Percentiles rank a stretch among this genome's conserved stretches.
Evolutionary conservation across 768 basidiomycete species (phyloP).

Genomic region (Suillus alpinus): DNA sequence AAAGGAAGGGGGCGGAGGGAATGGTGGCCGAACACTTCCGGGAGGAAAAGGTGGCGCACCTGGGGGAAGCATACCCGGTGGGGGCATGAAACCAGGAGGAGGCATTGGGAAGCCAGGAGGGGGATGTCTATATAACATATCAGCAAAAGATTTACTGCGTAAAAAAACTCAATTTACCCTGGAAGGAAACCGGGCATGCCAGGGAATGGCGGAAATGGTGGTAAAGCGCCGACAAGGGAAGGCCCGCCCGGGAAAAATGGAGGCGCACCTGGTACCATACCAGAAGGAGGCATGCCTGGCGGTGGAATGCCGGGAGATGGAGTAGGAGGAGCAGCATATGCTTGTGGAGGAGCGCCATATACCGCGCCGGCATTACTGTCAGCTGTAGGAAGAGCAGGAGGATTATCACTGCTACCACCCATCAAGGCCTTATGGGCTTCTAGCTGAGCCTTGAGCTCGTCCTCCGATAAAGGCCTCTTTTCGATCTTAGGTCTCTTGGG

Average conservation of each 20-base stretch:
- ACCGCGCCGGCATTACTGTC: slow-evolving; percentile 54
- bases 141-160: slow-evolving; percentile 12
- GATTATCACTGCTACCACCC: slow-evolving; percentile 51
- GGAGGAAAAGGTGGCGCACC: slow-evolving; percentile 36
- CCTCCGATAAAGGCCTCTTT: slow-evolving; percentile 74
- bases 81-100: slow-evolving; percentile 37
- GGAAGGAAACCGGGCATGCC: slow-evolving; percentile 53
- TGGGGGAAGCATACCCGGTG: slow-evolving; percentile 36
- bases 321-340: slow-evolving; percentile 51
- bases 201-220: slow-evolving; percentile 41
- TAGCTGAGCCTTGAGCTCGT: slow-evolving; percentile 81
- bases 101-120: slow-evolving; percentile 56
- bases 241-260: slow-evolving; percentile 37
- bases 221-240: slow-evolving; percentile 38
- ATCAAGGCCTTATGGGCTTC: slow-evolving; percentile 91
- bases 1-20: slow-evolving; percentile 35
- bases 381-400: slow-evolving; percentile 32
- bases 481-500: slow-evolving; percentile 80
- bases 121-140: slow-evolving; percentile 34
- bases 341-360: slow-evolving; percentile 71
- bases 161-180: slow-evolving; percentile 40
- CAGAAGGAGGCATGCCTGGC: slow-evolving; percentile 35
- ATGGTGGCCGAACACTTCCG: slow-evolving; percentile 34
- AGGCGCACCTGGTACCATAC: slow-evolving; percentile 42
- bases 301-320: slow-evolving; percentile 25